Evolutionary conservation across 2,329 filamentous ascomycete genomes (phyloP), one percentile per base, ranked within the genome.

Genomic region (Pseudomassariella vexata): DNA sequence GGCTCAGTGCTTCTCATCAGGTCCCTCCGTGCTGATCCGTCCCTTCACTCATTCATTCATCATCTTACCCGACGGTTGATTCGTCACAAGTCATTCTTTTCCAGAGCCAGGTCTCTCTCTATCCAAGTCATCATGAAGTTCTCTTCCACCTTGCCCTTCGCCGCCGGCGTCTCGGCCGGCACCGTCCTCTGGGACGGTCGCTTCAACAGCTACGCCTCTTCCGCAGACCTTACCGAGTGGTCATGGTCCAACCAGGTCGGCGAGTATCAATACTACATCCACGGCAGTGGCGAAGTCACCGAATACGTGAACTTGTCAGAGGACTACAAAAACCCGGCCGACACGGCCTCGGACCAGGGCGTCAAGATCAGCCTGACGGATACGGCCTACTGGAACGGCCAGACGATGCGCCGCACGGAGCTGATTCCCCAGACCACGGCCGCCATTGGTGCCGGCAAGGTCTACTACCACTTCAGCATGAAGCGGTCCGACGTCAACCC

Each of bases 191-290:
- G 74, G 74, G 73, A 78, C 51, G 75, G 75, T 15, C 66, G 72
- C 29, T 73, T 77, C 59, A 76, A 76, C 47, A 62, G 68, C 35
- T 55, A 72, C 37, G 59, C 56, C 9, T 57, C 64, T 11, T 62
- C 60, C 30, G 48, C 62, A 1, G 70, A 73, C 45, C 58, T 77
- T 10, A 57, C 64, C 42, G 63, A 68, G 24, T 78, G 74, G 74
- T 74, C 69, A 2, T 81, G 71, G 70, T 67, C 64, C 6, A 78
- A 76, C 49, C 66, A 77, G 54, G 68, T 75, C 39, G 72, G 73
- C 2, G 68, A 75, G 1, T 85, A 82, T 59, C 81, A 85, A 57
- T 85, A 79, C 64, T 85, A 85, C 61, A 84, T 84, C 51, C 81
- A 85, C 60, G 82, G 82, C 29, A 56, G 59, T 7, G 68, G 65